Evolutionary conservation across 1,284 basidiomycete genomes (phyloP), one percentile per base, ranked within the genome.

Genomic region (Ustilago nuda): DNA sequence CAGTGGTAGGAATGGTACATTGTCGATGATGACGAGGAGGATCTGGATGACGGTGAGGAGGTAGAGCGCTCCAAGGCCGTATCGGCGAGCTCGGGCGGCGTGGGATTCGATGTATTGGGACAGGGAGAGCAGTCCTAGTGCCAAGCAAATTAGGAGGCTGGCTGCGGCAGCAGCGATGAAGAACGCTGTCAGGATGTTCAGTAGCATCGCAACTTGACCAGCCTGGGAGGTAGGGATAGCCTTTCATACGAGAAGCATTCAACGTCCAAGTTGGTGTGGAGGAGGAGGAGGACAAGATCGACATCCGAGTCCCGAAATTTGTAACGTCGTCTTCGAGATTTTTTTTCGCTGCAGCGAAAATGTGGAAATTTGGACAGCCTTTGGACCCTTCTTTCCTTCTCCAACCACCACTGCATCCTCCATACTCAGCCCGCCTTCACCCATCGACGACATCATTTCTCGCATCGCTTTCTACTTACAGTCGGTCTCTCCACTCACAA

Each of bases 71-170:
- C 66, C 55, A 27, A 73, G 64, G 1, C 66, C 75, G 3, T 59
- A 17, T n/a, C 61, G 52, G 7, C 75, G 63, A 30, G 75, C 61
- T 48, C 53, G 39, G 9, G 56, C 55, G 36, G 71, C 60, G 43
- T 77, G 71, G 13, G 61, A 37, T 48, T 77, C 75, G 52, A 77
- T 77, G 53, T 70, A 68, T 36, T 62, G 71, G 27, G 71, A 71
- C 17, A 73, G 57, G n/a, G 61, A 66, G 43, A 59, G 65, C 15
- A 77, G 65, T 7, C 75, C 75, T 8, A 73, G 67, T 3, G 75
- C 71, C 32, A 73, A 11, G 30, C 69, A 76, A 27, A 48, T 35
- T 11, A 76, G 56, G 5, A 55, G 17, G 0, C 54, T 59, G 1
- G 35, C 39, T 2, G 56, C 65, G 30, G 19, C 56, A 5, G 55